Conservation (phyloP, 2,329 filamentous ascomycete species). For the Grosmannia huntii region DNA sequence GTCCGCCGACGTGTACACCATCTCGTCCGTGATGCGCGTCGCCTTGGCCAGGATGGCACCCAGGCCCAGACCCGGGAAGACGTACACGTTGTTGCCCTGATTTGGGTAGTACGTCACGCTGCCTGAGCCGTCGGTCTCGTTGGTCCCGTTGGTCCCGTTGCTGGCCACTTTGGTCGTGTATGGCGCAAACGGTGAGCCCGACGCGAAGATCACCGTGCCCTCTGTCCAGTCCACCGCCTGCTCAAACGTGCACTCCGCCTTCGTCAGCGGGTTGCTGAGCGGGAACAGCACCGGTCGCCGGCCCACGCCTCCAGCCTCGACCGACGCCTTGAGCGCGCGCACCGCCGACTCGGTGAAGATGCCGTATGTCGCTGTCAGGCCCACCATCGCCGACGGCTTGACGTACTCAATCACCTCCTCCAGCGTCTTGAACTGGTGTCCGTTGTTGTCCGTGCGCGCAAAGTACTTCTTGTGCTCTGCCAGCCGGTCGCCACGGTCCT, state of each 20-base stretch:
- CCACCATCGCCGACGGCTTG: conserved; percentile 87
- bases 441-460: conserved; percentile 50
- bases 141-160: conserved; percentile 12
- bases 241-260: conserved; percentile 96
- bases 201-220: conserved; percentile 84
- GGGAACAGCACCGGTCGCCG: conserved; percentile 87
- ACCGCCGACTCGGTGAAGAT: conserved; percentile 86
- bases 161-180: conserved; percentile 44
- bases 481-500: conserved; percentile 84
- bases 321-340: conserved; percentile 51
- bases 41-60: conserved; percentile 87
- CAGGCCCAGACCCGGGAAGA: conserved; percentile 92
- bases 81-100: conserved; percentile 80
- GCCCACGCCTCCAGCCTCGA: conserved; percentile 52
- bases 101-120: conserved; percentile 60
- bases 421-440: conserved; percentile 62
- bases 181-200: conserved; percentile 79
- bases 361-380: conserved; percentile 85
- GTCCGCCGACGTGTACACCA: conserved; percentile 91
- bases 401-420: conserved; percentile 91
- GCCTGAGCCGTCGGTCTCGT: conserved; percentile 19
- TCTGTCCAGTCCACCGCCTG: conserved; percentile 85
- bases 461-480: conserved; percentile 79
- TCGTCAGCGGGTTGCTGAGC: conserved; percentile 87
- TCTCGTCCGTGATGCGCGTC: conserved; percentile 75